Evolutionary conservation across 345 rosid genomes (phyloP).

Genomic region (Eucalyptus dawsonii): DNA sequence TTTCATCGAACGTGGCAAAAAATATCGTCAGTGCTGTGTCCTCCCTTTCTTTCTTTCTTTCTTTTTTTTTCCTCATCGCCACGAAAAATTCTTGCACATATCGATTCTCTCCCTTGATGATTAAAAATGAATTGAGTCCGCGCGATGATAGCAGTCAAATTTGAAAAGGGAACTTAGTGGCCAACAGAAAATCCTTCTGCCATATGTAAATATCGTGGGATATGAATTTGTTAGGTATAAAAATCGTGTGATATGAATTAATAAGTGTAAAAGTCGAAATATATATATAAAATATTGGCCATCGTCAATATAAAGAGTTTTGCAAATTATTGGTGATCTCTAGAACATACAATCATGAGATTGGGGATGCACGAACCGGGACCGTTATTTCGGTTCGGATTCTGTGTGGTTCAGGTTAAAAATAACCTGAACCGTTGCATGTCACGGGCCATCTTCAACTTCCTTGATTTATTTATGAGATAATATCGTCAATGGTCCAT

Average conservation of each 20-base stretch:
- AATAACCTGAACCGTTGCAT: no score
- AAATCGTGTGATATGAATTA: no score
- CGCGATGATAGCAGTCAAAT: no score
- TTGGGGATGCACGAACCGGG: accelerated
- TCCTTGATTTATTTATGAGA: no score
- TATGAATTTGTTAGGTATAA: accelerated
- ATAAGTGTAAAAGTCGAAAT: accelerated
- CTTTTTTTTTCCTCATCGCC: not conserved
- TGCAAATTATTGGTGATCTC: no score
- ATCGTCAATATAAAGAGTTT: no score
- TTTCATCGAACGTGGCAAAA: not conserved
- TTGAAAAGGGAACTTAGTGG: no score
- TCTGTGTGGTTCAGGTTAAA: no score
- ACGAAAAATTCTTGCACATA: not conserved
- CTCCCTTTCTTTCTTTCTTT: not conserved
- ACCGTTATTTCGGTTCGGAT: not conserved
- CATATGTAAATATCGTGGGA: accelerated
- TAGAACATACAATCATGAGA: not conserved
- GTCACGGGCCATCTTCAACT: no score
- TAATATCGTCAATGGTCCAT: no score
- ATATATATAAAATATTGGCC: no score
- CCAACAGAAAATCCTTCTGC: accelerated
- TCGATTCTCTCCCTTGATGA: not conserved
- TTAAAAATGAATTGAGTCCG: not conserved
- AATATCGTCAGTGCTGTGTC: not conserved